Conservation (phyloP, 768 basidiomycete species). For the Pilatotrama ljubarskyi region DNA sequence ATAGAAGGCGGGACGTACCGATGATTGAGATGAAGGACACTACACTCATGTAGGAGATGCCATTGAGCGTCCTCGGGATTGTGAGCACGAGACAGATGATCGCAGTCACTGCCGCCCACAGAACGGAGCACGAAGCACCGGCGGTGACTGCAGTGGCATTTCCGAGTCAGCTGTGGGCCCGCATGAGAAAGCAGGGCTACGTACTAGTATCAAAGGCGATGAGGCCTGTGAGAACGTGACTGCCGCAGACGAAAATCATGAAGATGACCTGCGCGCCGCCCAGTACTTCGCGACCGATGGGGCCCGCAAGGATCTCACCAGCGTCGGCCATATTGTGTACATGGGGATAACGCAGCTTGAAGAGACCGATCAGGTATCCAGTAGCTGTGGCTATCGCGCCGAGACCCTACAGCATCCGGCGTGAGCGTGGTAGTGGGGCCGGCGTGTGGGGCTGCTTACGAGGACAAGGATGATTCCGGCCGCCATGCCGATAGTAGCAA, state of each 20-base stretch:
- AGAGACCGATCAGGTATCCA: constrained; percentile 31
- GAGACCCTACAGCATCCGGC: constrained; percentile 19
- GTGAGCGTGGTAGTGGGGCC: neutral
- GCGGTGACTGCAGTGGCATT: constrained; percentile 23
- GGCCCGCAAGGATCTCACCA: constrained; percentile 31
- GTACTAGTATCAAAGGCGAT: constrained; percentile 35
- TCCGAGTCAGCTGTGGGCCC: constrained; percentile 3
- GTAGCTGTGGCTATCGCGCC: constrained; percentile 29
- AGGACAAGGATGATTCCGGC: constrained; percentile 31
- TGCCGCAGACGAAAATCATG: constrained; percentile 31
- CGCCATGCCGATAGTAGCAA: constrained; percentile 30
- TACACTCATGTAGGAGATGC: constrained; percentile 33
- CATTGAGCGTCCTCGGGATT: constrained; percentile 31
- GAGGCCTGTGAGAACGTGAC: constrained; percentile 33
- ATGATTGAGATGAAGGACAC: constrained; percentile 32
- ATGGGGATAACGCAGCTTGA: constrained; percentile 35
- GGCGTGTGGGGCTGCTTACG: constrained; percentile 7
- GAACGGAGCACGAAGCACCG: constrained; percentile 33
- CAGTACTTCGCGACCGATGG: constrained; percentile 32
- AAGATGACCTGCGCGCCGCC: constrained; percentile 33
- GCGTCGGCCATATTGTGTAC: constrained; percentile 37
- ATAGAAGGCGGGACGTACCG: constrained; percentile 11
- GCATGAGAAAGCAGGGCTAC: constrained; percentile 1
- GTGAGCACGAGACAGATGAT: constrained; percentile 32
- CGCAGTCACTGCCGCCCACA: constrained; percentile 32